Conservation (phyloP, 2,329 filamentous ascomycete species). For the Paraphoma sp. region DNA sequence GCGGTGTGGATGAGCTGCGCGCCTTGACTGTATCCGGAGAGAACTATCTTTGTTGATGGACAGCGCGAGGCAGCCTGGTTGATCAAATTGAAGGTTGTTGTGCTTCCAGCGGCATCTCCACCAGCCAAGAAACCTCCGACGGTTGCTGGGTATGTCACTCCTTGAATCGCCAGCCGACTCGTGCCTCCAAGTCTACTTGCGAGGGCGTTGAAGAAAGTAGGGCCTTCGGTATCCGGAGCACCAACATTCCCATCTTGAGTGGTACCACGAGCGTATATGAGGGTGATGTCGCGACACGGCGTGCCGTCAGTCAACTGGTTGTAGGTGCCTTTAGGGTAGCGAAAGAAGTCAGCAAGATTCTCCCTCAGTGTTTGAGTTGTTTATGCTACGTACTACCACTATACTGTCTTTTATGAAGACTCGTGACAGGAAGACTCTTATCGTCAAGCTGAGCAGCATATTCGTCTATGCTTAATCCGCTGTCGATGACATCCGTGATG, state of each 20-base stretch:
- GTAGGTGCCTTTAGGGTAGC: not conserved
- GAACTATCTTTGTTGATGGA: constrained; percentile 38
- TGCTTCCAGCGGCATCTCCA: constrained; percentile 53
- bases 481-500: constrained; percentile 32
- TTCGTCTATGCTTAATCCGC: constrained; percentile 29
- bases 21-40: constrained; percentile 46
- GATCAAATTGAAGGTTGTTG: constrained; percentile 50
- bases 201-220: constrained; percentile 57
- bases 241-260: constrained; percentile 60
- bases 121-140: constrained; percentile 52
- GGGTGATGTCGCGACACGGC: constrained; percentile 53
- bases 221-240: constrained; percentile 50
- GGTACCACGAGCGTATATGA: constrained; percentile 64
- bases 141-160: constrained; percentile 59
- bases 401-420: constrained; percentile 19
- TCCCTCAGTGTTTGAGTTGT: too few relatives aligned
- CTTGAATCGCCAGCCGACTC: constrained; percentile 57
- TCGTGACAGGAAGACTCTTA: constrained; percentile 4
- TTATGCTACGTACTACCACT: not conserved
- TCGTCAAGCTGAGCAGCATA: constrained; percentile 31
- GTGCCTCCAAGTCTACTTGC: constrained; percentile 47
- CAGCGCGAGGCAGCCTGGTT: constrained; percentile 28
- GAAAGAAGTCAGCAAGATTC: too few relatives aligned
- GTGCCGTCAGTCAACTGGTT: constrained; percentile 19
- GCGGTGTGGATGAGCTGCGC: constrained; percentile 55